Evolutionary conservation across 2,329 filamentous ascomycete species (phyloP).

Genomic region (Cladosporium sp.): DNA sequence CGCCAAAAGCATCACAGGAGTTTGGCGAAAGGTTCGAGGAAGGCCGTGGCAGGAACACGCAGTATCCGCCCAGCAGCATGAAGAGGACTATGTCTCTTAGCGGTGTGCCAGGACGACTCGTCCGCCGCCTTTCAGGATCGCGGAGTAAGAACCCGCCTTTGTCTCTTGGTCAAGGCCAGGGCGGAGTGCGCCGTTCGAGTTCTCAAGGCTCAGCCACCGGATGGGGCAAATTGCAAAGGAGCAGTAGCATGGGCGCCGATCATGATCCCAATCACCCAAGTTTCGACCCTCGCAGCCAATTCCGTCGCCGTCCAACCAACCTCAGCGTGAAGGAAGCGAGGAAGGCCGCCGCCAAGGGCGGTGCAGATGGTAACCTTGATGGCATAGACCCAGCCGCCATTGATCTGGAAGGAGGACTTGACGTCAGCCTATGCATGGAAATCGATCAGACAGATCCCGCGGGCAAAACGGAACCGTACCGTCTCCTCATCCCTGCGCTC

Average conservation of each 20-base stretch:
- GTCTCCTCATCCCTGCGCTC: slow-evolving; percentile 79
- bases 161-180: slow-evolving; percentile 3
- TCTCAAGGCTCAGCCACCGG: slow-evolving; percentile 14
- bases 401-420: slow-evolving; percentile 78
- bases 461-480: slow-evolving; percentile 84
- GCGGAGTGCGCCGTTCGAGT: slow-evolving; percentile 6
- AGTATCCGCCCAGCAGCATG: slow-evolving; percentile 27
- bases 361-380: slow-evolving; percentile 58
- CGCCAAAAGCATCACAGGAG: slow-evolving; percentile 19
- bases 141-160: slow-evolving; percentile 24
- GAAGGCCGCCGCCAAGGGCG: slow-evolving; percentile 42
- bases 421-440: slow-evolving; percentile 87
- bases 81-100: slow-evolving; percentile 36
- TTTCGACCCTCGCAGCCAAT: slow-evolving; percentile 28
- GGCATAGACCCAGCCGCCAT: slow-evolving; percentile 59
- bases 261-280: slow-evolving; percentile 7
- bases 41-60: slow-evolving; percentile 5
- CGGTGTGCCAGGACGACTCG: slow-evolving; percentile 39
- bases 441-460: slow-evolving; percentile 80
- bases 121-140: slow-evolving; percentile 43
- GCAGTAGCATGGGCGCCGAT: slow-evolving; percentile 15
- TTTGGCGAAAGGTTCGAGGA: slow-evolving; percentile 22
- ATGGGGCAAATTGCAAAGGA: slow-evolving; percentile 9
- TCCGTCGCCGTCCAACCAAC: slow-evolving; percentile 47
- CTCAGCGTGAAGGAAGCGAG: slow-evolving; percentile 43